These are phyloP conservation scores for Polytolypa hystricis DNA, from an alignment of 2,329 filamentous ascomycete species.

Conservation along the genomic window DNA sequence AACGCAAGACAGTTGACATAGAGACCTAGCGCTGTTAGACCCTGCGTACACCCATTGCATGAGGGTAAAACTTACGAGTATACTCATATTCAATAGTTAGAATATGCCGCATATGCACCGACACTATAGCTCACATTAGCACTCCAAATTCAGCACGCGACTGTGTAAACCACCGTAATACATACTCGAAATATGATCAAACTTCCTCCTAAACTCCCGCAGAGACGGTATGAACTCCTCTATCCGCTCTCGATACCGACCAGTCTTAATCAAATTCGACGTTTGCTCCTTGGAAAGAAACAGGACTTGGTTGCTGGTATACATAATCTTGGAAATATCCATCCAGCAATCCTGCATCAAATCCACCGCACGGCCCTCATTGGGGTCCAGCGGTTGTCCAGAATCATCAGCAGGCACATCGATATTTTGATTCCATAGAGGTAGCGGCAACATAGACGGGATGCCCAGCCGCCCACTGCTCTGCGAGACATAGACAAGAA, in stretches of 20 bases:
- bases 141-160: background rate
- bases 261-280: constrained; percentile 75
- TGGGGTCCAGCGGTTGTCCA: constrained; percentile 11
- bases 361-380: constrained; percentile 36
- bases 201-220: constrained; percentile 66
- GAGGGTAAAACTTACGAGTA: constrained; percentile 47
- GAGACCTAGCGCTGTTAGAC: constrained; percentile 33
- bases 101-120: constrained; percentile 56
- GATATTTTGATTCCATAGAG: constrained; percentile 32
- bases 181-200: constrained; percentile 56
- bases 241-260: constrained; percentile 69
- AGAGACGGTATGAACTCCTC: constrained; percentile 72
- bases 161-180: no score
- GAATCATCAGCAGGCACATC: constrained; percentile 18
- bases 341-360: constrained; percentile 75
- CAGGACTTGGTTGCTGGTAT: constrained; percentile 75
- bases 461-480: constrained; percentile 86
- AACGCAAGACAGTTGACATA: constrained; percentile 91
- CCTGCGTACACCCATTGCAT: no score
- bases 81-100: constrained; percentile 93
- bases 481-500: constrained; percentile 86
- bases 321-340: constrained; percentile 85
- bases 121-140: constrained; percentile 32
- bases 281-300: constrained; percentile 84
- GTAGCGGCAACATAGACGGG: constrained; percentile 76